Percentiles rank a stretch among this genome's conserved stretches.
These are phyloP conservation scores for Malbranchea zuffiana DNA, from an alignment of 2,329 filamentous ascomycete genomes.

Conservation along the genomic window DNA sequence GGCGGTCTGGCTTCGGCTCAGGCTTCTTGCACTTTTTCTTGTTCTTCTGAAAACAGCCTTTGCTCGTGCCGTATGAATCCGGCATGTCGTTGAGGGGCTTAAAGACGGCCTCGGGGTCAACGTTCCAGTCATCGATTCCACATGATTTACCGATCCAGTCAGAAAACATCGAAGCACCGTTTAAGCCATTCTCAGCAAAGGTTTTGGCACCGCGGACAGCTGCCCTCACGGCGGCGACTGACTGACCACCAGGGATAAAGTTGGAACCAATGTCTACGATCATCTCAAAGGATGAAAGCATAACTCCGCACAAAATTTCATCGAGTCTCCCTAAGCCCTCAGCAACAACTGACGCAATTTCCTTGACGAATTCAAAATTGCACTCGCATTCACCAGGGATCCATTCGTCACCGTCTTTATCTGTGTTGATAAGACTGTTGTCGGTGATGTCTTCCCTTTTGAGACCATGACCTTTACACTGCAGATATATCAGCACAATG, in stretches of 20 bases:
- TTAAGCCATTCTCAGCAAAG: constrained; percentile 1
- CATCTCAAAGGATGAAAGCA: neutral
- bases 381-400: neutral
- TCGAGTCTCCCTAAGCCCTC: neutral
- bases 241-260: neutral
- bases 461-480: constrained; percentile 1
- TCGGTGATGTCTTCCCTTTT: neutral
- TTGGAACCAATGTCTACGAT: neutral
- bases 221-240: neutral
- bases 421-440: neutral
- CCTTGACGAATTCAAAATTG: neutral
- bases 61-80: neutral
- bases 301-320: neutral
- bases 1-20: too few species aligned
- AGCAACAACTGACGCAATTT: neutral
- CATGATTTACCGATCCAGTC: neutral
- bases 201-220: constrained; percentile 2
- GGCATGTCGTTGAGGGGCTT: neutral
- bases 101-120: neutral
- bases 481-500: too few species aligned
- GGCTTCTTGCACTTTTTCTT: neutral
- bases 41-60: neutral
- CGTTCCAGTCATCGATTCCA: constrained; percentile 1
- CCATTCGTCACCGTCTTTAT: neutral
- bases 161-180: neutral